Conservation (phyloP, 2,329 filamentous ascomycete genomes). For the Botrytis squamosa region DNA sequence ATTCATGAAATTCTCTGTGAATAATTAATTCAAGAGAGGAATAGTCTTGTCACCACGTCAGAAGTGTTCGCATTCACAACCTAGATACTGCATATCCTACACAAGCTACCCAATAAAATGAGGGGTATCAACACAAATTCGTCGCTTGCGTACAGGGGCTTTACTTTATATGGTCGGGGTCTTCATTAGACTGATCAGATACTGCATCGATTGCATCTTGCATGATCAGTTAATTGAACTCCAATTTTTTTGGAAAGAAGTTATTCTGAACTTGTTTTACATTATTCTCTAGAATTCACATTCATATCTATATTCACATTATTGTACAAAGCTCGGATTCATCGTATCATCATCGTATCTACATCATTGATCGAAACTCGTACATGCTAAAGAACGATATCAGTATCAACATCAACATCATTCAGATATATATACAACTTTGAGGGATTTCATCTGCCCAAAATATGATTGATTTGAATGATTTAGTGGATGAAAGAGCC, state of each 20-base stretch:
- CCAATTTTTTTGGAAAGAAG: background rate
- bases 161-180: background rate
- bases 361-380: background rate
- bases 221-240: constrained; percentile 4
- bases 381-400: background rate
- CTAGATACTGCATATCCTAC: background rate
- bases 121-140: constrained; percentile 3
- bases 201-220: constrained; percentile 6
- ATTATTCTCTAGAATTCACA: background rate
- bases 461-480: constrained; percentile 11
- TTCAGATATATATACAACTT: background rate
- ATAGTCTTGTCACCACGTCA: constrained; percentile 13
- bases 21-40: background rate
- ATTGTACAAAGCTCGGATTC: constrained; percentile 3
- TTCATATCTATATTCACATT: constrained; percentile 5
- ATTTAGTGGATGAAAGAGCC: constrained; percentile 13
- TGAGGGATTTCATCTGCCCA: background rate
- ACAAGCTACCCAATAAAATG: background rate
- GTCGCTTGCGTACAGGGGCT: background rate
- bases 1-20: background rate
- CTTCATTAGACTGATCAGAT: constrained; percentile 10
- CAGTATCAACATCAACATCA: background rate
- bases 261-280: constrained; percentile 2
- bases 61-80: constrained; percentile 1
- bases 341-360: background rate